Percentiles rank a stretch among this genome's conserved stretches.
These are phyloP conservation scores for Nevesoporus exiguus DNA, from an alignment of 768 basidiomycete species.

Conservation along the genomic window DNA sequence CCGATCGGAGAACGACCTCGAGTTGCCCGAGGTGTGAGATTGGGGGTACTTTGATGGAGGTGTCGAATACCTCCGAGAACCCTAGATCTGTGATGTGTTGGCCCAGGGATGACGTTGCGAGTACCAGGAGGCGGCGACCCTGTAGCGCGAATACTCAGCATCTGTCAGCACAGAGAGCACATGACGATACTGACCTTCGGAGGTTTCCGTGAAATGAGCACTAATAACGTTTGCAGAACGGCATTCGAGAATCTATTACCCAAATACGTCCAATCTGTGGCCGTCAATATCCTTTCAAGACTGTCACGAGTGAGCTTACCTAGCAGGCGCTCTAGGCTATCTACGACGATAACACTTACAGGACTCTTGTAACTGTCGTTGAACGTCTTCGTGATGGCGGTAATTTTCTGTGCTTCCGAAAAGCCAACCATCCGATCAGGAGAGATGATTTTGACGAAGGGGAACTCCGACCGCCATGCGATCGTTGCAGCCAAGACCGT, in stretches of 20 bases:
- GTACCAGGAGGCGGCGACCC: slow-evolving; percentile 88
- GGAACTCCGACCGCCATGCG: slow-evolving; percentile 89
- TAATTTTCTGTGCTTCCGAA: slow-evolving; percentile 88
- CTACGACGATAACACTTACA: slow-evolving; percentile 91
- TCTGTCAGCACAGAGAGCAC: background rate
- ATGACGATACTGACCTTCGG: slow-evolving; percentile 67
- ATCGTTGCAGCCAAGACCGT: slow-evolving; percentile 93
- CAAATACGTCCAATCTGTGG: slow-evolving; percentile 90
- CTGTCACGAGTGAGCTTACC: slow-evolving; percentile 48
- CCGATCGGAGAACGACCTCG: slow-evolving; percentile 74
- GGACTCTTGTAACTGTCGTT: slow-evolving; percentile 97
- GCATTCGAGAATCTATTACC: slow-evolving; percentile 96
- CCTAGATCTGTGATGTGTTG: slow-evolving; percentile 86
- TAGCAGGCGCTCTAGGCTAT: slow-evolving; percentile 88
- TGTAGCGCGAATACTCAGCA: slow-evolving; percentile 31
- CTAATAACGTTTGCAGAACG: slow-evolving; percentile 86
- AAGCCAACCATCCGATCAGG: slow-evolving; percentile 97
- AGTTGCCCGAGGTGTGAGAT: slow-evolving; percentile 68
- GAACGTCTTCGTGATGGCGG: slow-evolving; percentile 89
- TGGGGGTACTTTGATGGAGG: slow-evolving; percentile 81
- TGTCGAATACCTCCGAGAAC: slow-evolving; percentile 84
- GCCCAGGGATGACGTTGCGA: slow-evolving; percentile 89
- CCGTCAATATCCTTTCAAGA: slow-evolving; percentile 5
- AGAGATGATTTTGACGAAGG: slow-evolving; percentile 96
- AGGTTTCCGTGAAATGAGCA: slow-evolving; percentile 83